Conservation (phyloP, 257 asterid genomes). For the Sherardia arvensis region DNA sequence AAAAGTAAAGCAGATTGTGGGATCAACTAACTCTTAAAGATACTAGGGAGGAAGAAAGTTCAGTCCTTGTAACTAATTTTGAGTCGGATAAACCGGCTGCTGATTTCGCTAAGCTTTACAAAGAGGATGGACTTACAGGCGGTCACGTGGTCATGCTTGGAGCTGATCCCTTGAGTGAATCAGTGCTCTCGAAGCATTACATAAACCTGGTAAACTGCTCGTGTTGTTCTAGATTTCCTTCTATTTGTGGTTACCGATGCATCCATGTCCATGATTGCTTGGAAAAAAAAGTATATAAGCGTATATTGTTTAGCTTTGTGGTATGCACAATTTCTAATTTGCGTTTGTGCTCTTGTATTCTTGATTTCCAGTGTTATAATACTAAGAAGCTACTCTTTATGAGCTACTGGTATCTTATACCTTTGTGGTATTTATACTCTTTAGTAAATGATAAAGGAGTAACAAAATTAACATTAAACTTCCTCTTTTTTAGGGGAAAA, state of each 20-base stretch:
- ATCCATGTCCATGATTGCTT: not conserved
- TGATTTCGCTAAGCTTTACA: constrained; percentile 78
- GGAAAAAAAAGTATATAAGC: not conserved
- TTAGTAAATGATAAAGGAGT: not conserved
- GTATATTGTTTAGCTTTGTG: not conserved
- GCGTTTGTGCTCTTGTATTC: not conserved
- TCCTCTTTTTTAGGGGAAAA: no score
- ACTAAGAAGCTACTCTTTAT: not conserved
- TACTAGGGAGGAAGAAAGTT: constrained; percentile 40
- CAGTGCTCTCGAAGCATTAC: constrained; percentile 80
- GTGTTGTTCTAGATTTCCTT: constrained; percentile 5
- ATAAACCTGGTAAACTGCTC: constrained; percentile 60
- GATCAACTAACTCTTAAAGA: constrained; percentile 91
- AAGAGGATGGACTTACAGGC: constrained; percentile 66
- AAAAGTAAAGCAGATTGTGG: constrained; percentile 95
- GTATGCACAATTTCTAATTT: not conserved
- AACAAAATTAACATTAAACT: not conserved
- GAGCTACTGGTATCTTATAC: not conserved
- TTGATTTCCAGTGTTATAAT: not conserved
- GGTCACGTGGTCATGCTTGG: constrained; percentile 99
- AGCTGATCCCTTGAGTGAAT: constrained; percentile 78
- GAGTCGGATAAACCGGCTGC: constrained; percentile 90
- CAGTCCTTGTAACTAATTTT: constrained; percentile 70
- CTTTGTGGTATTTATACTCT: not conserved
- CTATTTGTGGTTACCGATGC: constrained; percentile 5